Evolutionary conservation across 495 filamentous ascomycete species (phyloP).

Genomic region (Daldinia concentrica): DNA sequence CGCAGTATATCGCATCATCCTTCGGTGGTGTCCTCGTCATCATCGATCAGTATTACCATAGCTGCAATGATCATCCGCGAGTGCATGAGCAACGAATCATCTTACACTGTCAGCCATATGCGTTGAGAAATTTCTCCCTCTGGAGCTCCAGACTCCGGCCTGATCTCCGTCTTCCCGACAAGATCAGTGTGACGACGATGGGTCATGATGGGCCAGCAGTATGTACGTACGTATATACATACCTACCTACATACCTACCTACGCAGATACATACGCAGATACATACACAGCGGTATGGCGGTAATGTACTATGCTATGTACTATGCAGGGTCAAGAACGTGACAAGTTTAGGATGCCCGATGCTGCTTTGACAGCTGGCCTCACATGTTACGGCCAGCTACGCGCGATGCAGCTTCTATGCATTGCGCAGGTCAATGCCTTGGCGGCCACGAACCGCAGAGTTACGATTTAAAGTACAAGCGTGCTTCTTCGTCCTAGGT

Average conservation of each 20-base stretch:
- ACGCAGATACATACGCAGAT: background rate
- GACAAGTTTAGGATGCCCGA: slow-evolving; percentile 45
- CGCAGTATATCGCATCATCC: slow-evolving; percentile 36
- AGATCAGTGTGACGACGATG: slow-evolving; percentile 41
- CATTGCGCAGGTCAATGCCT: slow-evolving; percentile 43
- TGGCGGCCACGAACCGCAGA: slow-evolving; percentile 42
- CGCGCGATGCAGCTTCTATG: slow-evolving; percentile 41
- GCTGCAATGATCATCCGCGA: slow-evolving; percentile 20
- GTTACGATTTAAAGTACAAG: slow-evolving; percentile 6
- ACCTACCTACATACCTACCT: background rate
- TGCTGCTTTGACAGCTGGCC: slow-evolving; percentile 45
- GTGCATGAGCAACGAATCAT: slow-evolving; percentile 26
- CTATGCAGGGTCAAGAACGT: slow-evolving; percentile 43
- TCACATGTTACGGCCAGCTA: slow-evolving; percentile 36
- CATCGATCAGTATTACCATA: slow-evolving; percentile 18
- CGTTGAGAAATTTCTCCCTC: slow-evolving; percentile 29
- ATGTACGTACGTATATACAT: background rate
- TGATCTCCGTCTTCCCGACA: slow-evolving; percentile 45
- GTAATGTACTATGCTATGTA: slow-evolving; percentile 18
- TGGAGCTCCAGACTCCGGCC: slow-evolving; percentile 39
- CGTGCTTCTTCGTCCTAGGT: slow-evolving; percentile 7
- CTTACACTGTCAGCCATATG: slow-evolving; percentile 14
- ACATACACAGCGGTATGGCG: background rate
- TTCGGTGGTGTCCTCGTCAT: slow-evolving; percentile 23
- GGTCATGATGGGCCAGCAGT: slow-evolving; percentile 18